Base-by-base conservation (phyloP, 2,329 filamentous ascomycete species). In the Dryadomyces sulphureus region DNA sequence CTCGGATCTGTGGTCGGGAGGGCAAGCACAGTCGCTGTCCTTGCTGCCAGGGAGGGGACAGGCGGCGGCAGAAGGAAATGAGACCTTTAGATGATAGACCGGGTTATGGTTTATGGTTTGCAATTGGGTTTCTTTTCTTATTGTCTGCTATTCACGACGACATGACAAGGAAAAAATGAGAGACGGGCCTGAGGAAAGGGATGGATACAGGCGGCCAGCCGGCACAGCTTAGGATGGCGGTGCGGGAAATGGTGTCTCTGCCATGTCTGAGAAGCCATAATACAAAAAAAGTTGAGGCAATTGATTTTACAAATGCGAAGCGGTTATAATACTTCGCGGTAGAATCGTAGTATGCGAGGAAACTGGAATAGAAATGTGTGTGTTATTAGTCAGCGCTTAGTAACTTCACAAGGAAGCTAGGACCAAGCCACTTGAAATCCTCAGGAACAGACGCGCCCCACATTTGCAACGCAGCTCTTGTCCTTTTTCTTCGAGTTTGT, bases 21-120 rank as follows among this genome's bases (percentile, higher is more conserved):
- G 32, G 21, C 43, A 34, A 19, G 22, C 19, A 20, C 12, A 30
- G 27, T 21, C 17, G 12, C 25, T 11, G 40, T 30, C 21, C 21
- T 43, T 17, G 7, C 11, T 24, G 21, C 14, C 27, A n/a, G 9
- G 20, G 19, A 24, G 41, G 27, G 19, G 35, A 24, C 7, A 20
- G 7, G 38, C 24, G 30, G 41, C 34, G 21, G 20, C 34, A 25
- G 9, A 30, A 22, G 24, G 45, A 36, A 38, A 35, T 19, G 46
- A 32, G 42, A 30, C 41, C 38, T 41, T 21, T 36, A 41, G 46
- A 48, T 35, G 41, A 44, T 47, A 47, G 41, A 44, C 41, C 41
- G 45, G 40, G 41, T 22, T 34, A 42, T 46, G 39, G 34, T 39
- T 27, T 22, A 14, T 14, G 27, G 27, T 30, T 30, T 7, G 7